Conservation (phyloP, 108 stramenopile species). For the Cyclostephanos tholiformis region DNA sequence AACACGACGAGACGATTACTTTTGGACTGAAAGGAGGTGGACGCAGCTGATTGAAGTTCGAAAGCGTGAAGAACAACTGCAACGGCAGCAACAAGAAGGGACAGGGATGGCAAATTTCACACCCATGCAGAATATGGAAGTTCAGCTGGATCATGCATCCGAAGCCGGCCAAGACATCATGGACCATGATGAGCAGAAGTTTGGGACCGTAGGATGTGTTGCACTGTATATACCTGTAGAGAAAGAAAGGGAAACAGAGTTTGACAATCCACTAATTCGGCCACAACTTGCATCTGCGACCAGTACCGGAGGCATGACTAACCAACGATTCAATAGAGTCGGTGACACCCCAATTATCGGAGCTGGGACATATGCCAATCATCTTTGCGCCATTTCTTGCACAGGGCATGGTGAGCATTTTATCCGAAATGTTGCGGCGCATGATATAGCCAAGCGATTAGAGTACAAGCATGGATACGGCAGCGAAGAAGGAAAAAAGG, state of each 20-base stretch:
- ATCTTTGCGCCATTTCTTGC: conserved; percentile 39
- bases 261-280: too few species aligned
- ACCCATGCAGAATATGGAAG: conserved; percentile 14
- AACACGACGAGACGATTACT: conserved; percentile 33
- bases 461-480: conserved; percentile 40
- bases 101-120: not conserved
- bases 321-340: conserved; percentile 31
- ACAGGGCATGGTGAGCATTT: conserved; percentile 50
- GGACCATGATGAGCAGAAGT: conserved; percentile 16
- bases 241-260: too few species aligned
- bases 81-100: not conserved
- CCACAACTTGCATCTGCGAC: conserved; percentile 42
- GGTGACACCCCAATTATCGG: conserved; percentile 44
- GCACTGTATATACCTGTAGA: conserved; percentile 8
- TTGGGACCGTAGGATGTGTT: conserved; percentile 47
- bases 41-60: conserved; percentile 24
- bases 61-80: not conserved
- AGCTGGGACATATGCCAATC: conserved; percentile 44
- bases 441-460: conserved; percentile 38
- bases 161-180: not conserved
- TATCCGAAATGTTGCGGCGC: conserved; percentile 38
- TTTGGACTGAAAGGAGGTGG: conserved; percentile 42
- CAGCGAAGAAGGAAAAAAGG: not conserved
- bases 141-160: conserved; percentile 39
- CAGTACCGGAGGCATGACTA: conserved; percentile 49